Evolutionary conservation across 257 asterid species (phyloP).

Genomic region (Scutellaria baicalensis): DNA sequence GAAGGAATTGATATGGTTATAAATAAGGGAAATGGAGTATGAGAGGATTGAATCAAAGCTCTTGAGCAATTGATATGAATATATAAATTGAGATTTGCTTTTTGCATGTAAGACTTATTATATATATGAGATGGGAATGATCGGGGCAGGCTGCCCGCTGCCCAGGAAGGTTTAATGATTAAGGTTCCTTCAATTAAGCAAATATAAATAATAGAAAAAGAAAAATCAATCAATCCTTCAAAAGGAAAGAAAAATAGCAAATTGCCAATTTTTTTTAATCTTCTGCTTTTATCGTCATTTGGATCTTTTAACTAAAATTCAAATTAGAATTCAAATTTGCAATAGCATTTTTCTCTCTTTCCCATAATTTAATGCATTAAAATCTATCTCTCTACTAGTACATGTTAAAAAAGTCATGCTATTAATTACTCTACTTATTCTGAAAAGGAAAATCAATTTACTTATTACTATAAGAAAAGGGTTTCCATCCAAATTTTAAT

Average conservation of each 20-base stretch:
- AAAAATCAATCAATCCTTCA: not conserved
- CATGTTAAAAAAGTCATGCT: too few species aligned
- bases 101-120: too few species aligned
- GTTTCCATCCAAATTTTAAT: too few species aligned
- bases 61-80: too few species aligned
- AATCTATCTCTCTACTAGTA: not conserved
- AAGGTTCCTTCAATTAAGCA: conserved; percentile 26
- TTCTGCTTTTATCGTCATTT: conserved; percentile 6
- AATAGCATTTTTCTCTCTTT: not conserved
- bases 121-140: conserved; percentile 19
- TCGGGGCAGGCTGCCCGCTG: conserved; percentile 41
- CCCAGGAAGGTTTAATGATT: conserved; percentile 8
- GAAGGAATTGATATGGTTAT: too few species aligned
- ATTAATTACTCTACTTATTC: too few species aligned
- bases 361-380: not conserved
- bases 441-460: too few species aligned
- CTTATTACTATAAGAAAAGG: too few species aligned
- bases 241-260: not conserved
- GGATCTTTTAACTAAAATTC: not conserved
- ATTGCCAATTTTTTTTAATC: not conserved
- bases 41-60: too few species aligned
- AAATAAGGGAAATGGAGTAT: too few species aligned
- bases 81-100: too few species aligned
- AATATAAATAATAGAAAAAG: not conserved
- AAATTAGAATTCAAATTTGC: conserved; percentile 10